phyloP scores from a whole-genome alignment of 2,329 filamentous ascomycete genomes.

The Rachicladosporium sp. region DNA sequence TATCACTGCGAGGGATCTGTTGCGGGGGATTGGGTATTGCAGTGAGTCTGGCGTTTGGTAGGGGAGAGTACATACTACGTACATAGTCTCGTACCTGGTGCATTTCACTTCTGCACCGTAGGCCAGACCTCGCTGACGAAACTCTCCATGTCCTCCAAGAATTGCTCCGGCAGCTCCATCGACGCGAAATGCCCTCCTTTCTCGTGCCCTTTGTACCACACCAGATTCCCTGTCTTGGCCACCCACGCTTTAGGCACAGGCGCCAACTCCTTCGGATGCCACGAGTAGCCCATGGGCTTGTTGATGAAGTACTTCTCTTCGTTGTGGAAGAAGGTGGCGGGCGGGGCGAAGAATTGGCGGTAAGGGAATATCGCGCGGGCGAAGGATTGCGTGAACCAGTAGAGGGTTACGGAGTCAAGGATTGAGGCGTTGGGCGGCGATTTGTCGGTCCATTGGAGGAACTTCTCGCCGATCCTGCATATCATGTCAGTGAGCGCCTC shows the following conservation, averaged over 20 bases:
- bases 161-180: constrained; percentile 19
- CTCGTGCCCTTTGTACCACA: constrained; percentile 27
- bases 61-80: too few relatives aligned
- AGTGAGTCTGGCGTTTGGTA: too few relatives aligned
- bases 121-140: constrained; percentile 20
- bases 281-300: constrained; percentile 35
- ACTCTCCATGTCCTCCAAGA: constrained; percentile 21
- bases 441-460: constrained; percentile 40
- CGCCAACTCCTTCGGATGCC: constrained; percentile 31
- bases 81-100: not conserved
- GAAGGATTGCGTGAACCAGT: constrained; percentile 40
- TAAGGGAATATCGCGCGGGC: constrained; percentile 37
- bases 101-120: constrained; percentile 5
- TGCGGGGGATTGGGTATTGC: too few relatives aligned
- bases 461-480: constrained; percentile 44
- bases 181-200: constrained; percentile 29
- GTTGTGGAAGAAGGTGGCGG: constrained; percentile 16
- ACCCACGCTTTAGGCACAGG: constrained; percentile 27
- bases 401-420: constrained; percentile 39
- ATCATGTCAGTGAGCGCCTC: too few relatives aligned
- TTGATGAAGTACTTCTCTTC: constrained; percentile 16
- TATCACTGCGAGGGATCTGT: too few relatives aligned
- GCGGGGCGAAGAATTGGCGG: constrained; percentile 20
- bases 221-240: constrained; percentile 27
- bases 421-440: constrained; percentile 31